Percentiles rank a stretch among this genome's conserved stretches.
phyloP scores from a whole-genome alignment of 176 grass and related monocot genomes.

The Zoysia japonica region DNA sequence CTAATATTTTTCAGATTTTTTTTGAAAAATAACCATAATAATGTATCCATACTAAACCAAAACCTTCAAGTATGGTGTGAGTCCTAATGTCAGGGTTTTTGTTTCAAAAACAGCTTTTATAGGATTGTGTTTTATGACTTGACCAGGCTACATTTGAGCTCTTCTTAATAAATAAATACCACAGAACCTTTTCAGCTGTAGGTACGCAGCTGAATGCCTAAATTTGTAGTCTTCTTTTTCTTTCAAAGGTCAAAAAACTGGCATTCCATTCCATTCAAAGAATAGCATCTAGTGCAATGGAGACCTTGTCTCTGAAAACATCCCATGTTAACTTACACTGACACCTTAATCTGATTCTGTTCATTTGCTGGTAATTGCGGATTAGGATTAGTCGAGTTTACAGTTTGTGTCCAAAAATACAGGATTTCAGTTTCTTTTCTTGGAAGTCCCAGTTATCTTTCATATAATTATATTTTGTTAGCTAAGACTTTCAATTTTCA shows the following conservation, averaged over 20 bases:
- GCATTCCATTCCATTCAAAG: neutral
- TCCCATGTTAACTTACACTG: neutral
- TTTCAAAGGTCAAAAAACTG: neutral
- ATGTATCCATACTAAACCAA: neutral
- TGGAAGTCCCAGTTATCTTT: slow-evolving; percentile 14
- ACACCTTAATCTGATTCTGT: slow-evolving; percentile 4
- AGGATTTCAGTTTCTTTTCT: slow-evolving; percentile 3
- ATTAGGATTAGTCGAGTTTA: neutral
- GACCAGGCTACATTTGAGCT: neutral
- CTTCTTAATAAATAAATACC: neutral
- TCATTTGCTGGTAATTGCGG: slow-evolving; percentile 6
- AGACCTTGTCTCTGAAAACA: neutral
- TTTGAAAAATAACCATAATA: neutral
- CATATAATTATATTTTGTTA: neutral
- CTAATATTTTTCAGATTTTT: neutral
- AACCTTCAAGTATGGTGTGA: neutral
- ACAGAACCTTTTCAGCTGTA: neutral
- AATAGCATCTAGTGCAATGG: slow-evolving; percentile 24
- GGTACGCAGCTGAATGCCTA: neutral
- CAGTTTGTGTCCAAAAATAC: slow-evolving; percentile 23
- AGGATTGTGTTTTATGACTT: neutral
- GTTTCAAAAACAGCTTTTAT: neutral
- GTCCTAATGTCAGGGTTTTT: neutral
- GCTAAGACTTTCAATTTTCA: neutral
- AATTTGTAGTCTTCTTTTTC: neutral